Percentiles rank a stretch among this genome's conserved stretches.
phyloP scores from a whole-genome alignment of 768 basidiomycete genomes.

The Lyophyllum semitale region DNA sequence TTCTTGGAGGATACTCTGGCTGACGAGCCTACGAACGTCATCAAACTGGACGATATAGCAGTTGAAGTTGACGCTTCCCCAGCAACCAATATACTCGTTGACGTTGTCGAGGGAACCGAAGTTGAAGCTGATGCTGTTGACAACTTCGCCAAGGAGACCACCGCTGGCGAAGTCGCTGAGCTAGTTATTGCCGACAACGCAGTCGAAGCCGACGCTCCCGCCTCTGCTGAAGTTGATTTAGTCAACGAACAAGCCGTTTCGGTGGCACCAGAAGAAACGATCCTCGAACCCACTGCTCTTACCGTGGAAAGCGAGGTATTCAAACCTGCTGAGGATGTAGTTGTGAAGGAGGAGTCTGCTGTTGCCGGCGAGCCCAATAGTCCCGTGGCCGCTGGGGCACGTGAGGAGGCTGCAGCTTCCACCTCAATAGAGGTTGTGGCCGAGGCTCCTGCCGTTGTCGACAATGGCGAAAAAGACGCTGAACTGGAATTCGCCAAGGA shows the following conservation, averaged over 20 bases:
- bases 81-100: no score
- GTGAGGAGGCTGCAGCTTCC: not conserved
- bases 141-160: not conserved
- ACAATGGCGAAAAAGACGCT: not conserved
- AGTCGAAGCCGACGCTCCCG: not conserved
- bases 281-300: not conserved
- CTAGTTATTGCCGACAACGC: not conserved
- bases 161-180: not conserved
- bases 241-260: not conserved
- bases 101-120: no score
- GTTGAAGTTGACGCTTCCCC: not conserved
- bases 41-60: not conserved
- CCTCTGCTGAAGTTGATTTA: not conserved
- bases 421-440: not conserved
- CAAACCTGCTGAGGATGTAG: not conserved
- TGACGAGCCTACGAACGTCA: no score
- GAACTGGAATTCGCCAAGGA: not conserved
- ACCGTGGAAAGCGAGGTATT: not conserved
- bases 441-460: not conserved
- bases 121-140: not conserved
- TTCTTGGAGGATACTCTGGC: not conserved
- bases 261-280: not conserved
- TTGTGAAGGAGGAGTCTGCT: not conserved
- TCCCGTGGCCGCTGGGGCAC: not conserved
- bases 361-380: not conserved